These are phyloP conservation scores for Puya raimondii DNA, from an alignment of 176 grass and related monocot species.

Conservation along the genomic window DNA sequence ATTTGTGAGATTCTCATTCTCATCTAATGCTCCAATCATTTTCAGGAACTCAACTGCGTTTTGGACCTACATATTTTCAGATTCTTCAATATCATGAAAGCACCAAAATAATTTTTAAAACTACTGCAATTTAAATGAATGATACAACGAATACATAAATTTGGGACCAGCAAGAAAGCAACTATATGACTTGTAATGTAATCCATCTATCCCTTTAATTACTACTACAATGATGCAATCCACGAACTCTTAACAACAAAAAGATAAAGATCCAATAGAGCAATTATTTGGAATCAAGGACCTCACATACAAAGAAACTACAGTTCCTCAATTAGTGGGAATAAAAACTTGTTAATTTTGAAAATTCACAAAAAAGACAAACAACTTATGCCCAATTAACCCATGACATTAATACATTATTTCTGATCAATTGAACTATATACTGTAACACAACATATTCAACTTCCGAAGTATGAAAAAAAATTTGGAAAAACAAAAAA, in stretches of 20 bases:
- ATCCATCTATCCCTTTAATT: not conserved
- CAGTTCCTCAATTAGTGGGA: not conserved
- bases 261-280: not conserved
- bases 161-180: not conserved
- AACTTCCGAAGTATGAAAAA: too few species aligned
- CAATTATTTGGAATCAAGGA: not conserved
- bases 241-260: not conserved
- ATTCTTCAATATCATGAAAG: constrained; percentile 9
- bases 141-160: not conserved
- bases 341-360: not conserved
- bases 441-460: too few species aligned
- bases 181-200: not conserved
- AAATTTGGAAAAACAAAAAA: not conserved
- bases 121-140: not conserved
- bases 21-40: constrained; percentile 86
- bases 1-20: constrained; percentile 73
- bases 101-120: not conserved
- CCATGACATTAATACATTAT: too few species aligned
- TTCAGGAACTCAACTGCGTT: constrained; percentile 96
- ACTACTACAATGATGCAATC: not conserved
- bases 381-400: too few species aligned
- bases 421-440: too few species aligned
- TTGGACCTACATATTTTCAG: constrained; percentile 55
- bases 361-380: not conserved
- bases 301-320: not conserved